Base-by-base conservation (phyloP, 1,284 basidiomycete genomes). In the Cryptococcus sp. region DNA sequence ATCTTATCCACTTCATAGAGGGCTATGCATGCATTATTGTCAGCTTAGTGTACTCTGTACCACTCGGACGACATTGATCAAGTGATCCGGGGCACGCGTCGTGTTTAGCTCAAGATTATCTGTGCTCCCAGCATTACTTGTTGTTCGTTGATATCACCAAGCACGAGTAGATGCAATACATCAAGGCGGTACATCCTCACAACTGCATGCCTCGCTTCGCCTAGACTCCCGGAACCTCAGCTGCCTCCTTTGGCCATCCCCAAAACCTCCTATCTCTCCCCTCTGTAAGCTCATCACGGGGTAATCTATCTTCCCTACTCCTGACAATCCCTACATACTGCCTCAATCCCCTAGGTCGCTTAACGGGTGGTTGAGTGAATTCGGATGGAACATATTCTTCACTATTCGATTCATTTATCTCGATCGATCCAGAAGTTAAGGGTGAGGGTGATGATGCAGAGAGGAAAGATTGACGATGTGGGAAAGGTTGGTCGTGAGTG, bases 281-380 rank as follows among this genome's bases (percentile, higher is more conserved):
- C 16, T 78, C 74, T 1, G 71, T 67, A 2, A 77, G 73, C 69
- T 88, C 85, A 66, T 94, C 85, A 52, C 91, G 81, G 10, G 92
- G 92, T 23, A 97, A 80, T 58, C 80, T 83, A 66, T 96, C 91
- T 39, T 86, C 86, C 48, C 83, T 82, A 45, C 83, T 79, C 40
- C 86, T 79, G 13, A 88, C 88, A 37, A 97, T 80, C 36, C 92
- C 92, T 49, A 94, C 82, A 63, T 83, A 93, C 69, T 83, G 84
- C 54, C 87, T 82, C 53, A 69, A 50, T 39, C 65, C 66, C 40
- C 70, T 63, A 13, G 75, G 75, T 32, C 60, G 55, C 52, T 74
- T 74, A 31, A 73, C 69, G 2, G 54, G 46, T 18, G 23, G 51
- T 56, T 9, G 24, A 4, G 13, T 48, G 54, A 5, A 34, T 55